These are phyloP conservation scores for Backusella macrospora DNA, from an alignment of 192 early-diverging fungal species.

Conservation along the genomic window DNA sequence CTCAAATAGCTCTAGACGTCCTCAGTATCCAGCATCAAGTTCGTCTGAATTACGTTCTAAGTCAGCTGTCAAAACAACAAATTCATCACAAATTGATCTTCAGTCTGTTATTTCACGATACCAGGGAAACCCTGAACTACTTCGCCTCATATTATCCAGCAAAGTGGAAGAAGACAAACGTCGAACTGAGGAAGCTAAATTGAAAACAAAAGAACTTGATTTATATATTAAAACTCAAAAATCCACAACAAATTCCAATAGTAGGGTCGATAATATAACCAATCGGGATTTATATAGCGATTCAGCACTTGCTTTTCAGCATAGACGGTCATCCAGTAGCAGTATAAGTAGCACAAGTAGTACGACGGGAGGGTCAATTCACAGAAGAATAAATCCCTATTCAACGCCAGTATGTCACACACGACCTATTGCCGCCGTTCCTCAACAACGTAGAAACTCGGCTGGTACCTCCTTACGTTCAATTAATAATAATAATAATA, in stretches of 20 bases:
- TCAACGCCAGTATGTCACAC: not conserved
- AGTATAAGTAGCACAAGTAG: slow-evolving; percentile 22
- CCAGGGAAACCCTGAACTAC: slow-evolving; percentile 52
- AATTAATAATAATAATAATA: slow-evolving; percentile 13
- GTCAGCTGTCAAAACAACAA: slow-evolving; percentile 18
- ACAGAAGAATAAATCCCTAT: slow-evolving; percentile 16
- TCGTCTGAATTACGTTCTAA: not conserved
- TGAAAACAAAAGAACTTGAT: slow-evolving; percentile 53
- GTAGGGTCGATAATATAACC: not conserved
- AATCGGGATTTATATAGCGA: slow-evolving; percentile 3
- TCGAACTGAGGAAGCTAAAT: slow-evolving; percentile 57
- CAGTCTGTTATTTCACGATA: slow-evolving; percentile 54
- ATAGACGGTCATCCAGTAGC: slow-evolving; percentile 16
- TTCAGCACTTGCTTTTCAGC: not conserved
- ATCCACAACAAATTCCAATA: not conserved
- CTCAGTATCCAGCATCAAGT: not conserved
- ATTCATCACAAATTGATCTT: slow-evolving; percentile 35
- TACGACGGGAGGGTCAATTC: slow-evolving; percentile 9
- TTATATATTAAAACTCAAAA: slow-evolving; percentile 43
- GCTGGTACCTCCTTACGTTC: not conserved
- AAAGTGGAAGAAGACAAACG: slow-evolving; percentile 63
- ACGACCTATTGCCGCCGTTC: not conserved
- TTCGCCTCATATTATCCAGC: slow-evolving; percentile 53
- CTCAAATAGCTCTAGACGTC: not conserved
- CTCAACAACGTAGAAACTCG: not conserved